Evolutionary conservation across 106 monocot genomes (phyloP), one percentile per base, ranked within the genome.

Genomic region (Ottelia alismoides): DNA sequence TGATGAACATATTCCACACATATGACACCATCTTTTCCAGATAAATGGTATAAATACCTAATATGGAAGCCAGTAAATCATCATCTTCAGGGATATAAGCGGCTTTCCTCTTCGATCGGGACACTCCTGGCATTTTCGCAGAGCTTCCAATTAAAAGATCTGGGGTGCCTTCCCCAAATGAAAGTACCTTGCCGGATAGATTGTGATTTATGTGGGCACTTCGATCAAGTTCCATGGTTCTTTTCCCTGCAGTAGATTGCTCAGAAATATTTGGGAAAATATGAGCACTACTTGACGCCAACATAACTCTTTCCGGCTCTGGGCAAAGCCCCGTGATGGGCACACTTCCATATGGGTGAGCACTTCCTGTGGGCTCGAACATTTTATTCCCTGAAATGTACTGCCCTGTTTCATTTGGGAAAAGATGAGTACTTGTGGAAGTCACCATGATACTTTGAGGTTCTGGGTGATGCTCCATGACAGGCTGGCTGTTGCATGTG

Each of bases 61-160:
- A 72, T 61, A 99, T 90, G 47, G 98, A 90, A 17, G 83, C 76
- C 62, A 99, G 52, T 55, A 92, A 58, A 77, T 83, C 90, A 80
- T 99, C 82, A 67, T 99, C 90, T 70, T 77, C 52, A 56, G 73
- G 72, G 55, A 91, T 45, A 65, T 54, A 56, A n/a, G 80, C 68
- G 20, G n/a, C 53, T 32, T 61, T 79, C 44, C 58, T 82, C 73
- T 63, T 83, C 21, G 57, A 56, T 54, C 70, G 64, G 17, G 76
- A 63, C 62, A 61, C 56, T 23, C 70, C 69, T 46, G 74, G 72
- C 9, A 70, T 20, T 54, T 76, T 79, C 27, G 55, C 61, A 31
- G 81, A 82, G 55, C 47, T 79, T 9, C 51, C 70, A 58, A 49
- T 80, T 60, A 82, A 70, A 19, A 71, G 52, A 49, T 24, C 22